A percentile compares a stretch with the other conserved stretches of the same genome.
These are phyloP conservation scores for Zygotorulaspora sp. DNA, from an alignment of 805 yeast species.

Conservation along the genomic window DNA sequence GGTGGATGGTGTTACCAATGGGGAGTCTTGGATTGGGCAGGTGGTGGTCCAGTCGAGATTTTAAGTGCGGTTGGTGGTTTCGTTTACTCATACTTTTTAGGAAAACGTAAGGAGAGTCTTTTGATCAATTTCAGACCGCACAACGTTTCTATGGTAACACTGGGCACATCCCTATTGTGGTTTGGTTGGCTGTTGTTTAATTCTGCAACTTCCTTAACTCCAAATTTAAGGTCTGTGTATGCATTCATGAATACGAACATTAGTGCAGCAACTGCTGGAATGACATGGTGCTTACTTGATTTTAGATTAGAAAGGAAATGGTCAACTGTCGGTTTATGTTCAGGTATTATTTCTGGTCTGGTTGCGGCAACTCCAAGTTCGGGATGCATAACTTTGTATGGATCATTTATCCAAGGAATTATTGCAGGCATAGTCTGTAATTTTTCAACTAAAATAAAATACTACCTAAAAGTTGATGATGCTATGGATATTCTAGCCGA, in stretches of 20 bases:
- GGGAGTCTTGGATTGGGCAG: slow-evolving; percentile 95
- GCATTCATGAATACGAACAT: slow-evolving; percentile 90
- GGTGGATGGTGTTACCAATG: slow-evolving; percentile 92
- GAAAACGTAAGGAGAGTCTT: slow-evolving; percentile 68
- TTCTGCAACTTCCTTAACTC: slow-evolving; percentile 82
- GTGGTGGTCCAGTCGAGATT: slow-evolving; percentile 97
- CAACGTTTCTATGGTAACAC: slow-evolving; percentile 82
- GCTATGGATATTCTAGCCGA: slow-evolving; percentile 95
- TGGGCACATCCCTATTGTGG: slow-evolving; percentile 85
- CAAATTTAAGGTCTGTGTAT: slow-evolving; percentile 77
- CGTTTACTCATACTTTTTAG: slow-evolving; percentile 75
- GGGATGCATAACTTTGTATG: slow-evolving; percentile 89
- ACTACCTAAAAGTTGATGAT: slow-evolving; percentile 78
- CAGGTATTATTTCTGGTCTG: slow-evolving; percentile 91
- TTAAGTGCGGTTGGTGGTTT: slow-evolving; percentile 88
- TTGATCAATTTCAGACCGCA: slow-evolving; percentile 91
- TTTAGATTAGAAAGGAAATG: slow-evolving; percentile 83
- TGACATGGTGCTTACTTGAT: slow-evolving; percentile 89
- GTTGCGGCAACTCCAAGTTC: slow-evolving; percentile 97
- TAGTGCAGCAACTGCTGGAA: slow-evolving; percentile 84
- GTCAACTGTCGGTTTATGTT: slow-evolving; percentile 92
- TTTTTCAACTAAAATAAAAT: slow-evolving; percentile 83
- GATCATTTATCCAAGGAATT: slow-evolving; percentile 78
- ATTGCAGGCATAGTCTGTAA: slow-evolving; percentile 81
- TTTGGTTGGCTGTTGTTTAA: slow-evolving; percentile 97